Conservation (phyloP, 495 filamentous ascomycete species). For the Penicillium canariense region DNA sequence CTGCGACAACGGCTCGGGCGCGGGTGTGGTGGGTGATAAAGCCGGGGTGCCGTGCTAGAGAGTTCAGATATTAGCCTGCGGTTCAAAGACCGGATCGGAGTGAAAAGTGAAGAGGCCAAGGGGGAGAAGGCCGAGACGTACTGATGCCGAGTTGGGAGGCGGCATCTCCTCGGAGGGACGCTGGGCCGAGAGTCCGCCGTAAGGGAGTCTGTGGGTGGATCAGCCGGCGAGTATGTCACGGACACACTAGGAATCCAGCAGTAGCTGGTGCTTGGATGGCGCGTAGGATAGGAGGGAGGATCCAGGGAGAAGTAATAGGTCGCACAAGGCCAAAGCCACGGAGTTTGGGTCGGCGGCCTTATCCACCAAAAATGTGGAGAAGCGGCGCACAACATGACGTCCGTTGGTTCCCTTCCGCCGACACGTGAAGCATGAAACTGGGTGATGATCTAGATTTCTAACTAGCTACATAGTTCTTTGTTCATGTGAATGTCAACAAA, state of each 20-base stretch:
- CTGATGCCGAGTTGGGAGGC: constrained; percentile 31
- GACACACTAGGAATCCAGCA: not conserved
- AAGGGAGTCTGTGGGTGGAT: constrained; percentile 14
- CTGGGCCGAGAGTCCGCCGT: constrained; percentile 20
- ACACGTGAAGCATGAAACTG: not conserved
- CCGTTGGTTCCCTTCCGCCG: constrained; percentile 3
- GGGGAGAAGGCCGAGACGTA: constrained; percentile 8
- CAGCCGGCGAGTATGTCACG: constrained; percentile 5
- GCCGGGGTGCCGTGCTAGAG: constrained; percentile 33
- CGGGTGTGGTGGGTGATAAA: constrained; percentile 25
- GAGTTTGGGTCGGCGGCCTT: not conserved
- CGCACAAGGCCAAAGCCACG: not conserved
- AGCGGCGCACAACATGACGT: constrained; percentile 10
- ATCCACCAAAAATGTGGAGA: constrained; percentile 15
- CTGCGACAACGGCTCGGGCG: constrained; percentile 25
- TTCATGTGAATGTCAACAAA: not conserved
- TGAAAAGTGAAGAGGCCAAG: not conserved
- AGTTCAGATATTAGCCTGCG: not conserved
- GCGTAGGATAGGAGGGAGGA: not conserved
- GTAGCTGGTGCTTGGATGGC: not conserved
- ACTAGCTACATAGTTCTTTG: too few relatives aligned
- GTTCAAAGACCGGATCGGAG: not conserved
- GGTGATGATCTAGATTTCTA: too few relatives aligned
- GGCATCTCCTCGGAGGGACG: constrained; percentile 22
- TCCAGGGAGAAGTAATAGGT: not conserved